phyloP scores from a whole-genome alignment of 768 basidiomycete species.

The Tricholoma saponaceum region DNA sequence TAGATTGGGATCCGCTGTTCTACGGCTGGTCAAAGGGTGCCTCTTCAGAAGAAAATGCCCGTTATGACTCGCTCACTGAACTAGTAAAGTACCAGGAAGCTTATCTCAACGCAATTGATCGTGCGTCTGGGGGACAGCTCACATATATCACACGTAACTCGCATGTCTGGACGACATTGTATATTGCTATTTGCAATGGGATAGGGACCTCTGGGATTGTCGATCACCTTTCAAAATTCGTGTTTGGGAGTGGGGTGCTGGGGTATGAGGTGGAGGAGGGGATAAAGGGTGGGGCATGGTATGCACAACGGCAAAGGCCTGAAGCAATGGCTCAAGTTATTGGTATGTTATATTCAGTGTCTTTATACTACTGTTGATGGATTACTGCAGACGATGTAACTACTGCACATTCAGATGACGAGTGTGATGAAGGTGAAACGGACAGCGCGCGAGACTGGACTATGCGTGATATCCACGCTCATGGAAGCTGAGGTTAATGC shows the following conservation, averaged over 20 bases:
- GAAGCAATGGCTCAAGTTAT: not conserved
- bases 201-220: not conserved
- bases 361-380: not conserved
- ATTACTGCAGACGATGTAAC: not conserved
- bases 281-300: not conserved
- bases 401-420: not conserved
- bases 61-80: not conserved
- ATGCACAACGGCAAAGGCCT: not conserved
- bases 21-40: conserved; percentile 10
- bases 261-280: not conserved
- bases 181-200: not conserved
- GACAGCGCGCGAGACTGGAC: too few relatives aligned
- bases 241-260: not conserved
- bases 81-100: not conserved
- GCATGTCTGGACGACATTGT: not conserved
- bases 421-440: too few relatives aligned
- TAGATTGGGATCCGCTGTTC: conserved; percentile 20
- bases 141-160: not conserved
- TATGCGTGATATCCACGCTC: too few relatives aligned
- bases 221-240: not conserved
- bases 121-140: not conserved
- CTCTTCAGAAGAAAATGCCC: not conserved
- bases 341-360: not conserved
- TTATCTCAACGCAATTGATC: not conserved
- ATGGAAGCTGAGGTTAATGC: too few relatives aligned